Percentiles rank a stretch among this genome's conserved stretches.
phyloP scores from a whole-genome alignment of 2,329 filamentous ascomycete species.

The Exophiala sideris region DNA sequence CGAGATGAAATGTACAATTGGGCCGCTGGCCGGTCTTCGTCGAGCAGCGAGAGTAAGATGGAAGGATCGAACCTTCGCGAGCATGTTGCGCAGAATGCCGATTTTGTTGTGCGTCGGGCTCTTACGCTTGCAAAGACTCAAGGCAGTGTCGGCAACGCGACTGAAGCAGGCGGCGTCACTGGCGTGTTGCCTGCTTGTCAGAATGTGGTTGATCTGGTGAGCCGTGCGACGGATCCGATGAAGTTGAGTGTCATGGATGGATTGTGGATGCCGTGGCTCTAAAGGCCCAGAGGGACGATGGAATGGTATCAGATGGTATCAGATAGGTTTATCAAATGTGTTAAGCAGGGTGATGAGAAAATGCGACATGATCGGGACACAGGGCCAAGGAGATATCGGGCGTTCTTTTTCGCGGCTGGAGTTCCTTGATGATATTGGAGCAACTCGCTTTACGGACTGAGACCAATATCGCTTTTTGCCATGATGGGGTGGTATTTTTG shows the following conservation, averaged over 20 bases:
- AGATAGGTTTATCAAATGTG: neutral
- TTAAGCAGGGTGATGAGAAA: neutral
- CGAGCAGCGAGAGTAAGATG: conserved; percentile 40
- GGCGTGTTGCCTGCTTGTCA: conserved; percentile 88
- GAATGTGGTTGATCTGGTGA: conserved; percentile 91
- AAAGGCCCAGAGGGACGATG: neutral
- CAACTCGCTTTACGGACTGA: too few species aligned
- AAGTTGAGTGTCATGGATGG: conserved; percentile 85
- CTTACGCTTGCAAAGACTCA: conserved; percentile 70
- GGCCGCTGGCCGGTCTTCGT: conserved; percentile 62
- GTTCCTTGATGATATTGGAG: too few species aligned
- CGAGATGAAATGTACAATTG: conserved; percentile 97
- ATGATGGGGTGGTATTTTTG: too few species aligned
- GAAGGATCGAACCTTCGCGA: conserved; percentile 70
- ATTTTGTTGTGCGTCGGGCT: conserved; percentile 87
- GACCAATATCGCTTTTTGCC: too few species aligned
- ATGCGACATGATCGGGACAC: too few species aligned
- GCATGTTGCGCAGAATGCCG: conserved; percentile 79
- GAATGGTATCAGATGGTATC: too few species aligned
- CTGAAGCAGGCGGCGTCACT: conserved; percentile 11
- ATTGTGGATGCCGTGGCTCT: conserved; percentile 97
- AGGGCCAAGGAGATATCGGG: too few species aligned
- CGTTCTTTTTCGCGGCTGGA: too few species aligned
- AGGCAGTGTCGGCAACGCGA: conserved; percentile 32
- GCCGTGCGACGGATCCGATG: conserved; percentile 87